Conservation (phyloP, 176 grass and related monocot genomes). For the Musa itinerans region DNA sequence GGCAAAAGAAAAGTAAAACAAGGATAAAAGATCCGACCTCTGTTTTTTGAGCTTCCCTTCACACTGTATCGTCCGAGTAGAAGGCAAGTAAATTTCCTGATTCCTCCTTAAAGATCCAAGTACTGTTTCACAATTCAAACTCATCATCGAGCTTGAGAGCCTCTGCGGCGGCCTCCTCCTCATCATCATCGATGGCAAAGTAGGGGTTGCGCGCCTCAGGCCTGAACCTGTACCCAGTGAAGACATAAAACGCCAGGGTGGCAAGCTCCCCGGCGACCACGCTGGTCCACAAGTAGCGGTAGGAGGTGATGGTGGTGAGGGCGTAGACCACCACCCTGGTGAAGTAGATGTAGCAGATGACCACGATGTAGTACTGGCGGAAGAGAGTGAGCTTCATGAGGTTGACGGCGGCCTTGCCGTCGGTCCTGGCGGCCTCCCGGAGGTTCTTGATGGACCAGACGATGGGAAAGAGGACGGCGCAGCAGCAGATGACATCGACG, state of each 20-base stretch:
- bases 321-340: conserved; percentile 84
- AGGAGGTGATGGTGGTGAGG: conserved; percentile 73
- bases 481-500: conserved; percentile 92
- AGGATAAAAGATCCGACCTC: not conserved
- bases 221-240: conserved; percentile 78
- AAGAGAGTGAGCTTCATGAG: conserved; percentile 96
- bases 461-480: conserved; percentile 81
- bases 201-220: conserved; percentile 88
- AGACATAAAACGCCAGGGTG: conserved; percentile 80
- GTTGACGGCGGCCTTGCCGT: conserved; percentile 85
- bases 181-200: conserved; percentile 65
- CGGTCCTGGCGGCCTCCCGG: conserved; percentile 73
- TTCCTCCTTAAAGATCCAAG: not conserved
- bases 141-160: conserved; percentile 88
- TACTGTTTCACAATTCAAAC: conserved; percentile 65
- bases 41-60: not conserved
- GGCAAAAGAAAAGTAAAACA: not conserved
- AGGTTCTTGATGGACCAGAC: conserved; percentile 99
- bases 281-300: conserved; percentile 84
- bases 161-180: conserved; percentile 82
- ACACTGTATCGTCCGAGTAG: not conserved
- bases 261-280: conserved; percentile 67
- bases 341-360: conserved; percentile 99
- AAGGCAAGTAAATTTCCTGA: not conserved
- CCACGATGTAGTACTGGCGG: conserved; percentile 90